Conservation (phyloP, 306 rosid species). For the Quillaja saponaria region DNA sequence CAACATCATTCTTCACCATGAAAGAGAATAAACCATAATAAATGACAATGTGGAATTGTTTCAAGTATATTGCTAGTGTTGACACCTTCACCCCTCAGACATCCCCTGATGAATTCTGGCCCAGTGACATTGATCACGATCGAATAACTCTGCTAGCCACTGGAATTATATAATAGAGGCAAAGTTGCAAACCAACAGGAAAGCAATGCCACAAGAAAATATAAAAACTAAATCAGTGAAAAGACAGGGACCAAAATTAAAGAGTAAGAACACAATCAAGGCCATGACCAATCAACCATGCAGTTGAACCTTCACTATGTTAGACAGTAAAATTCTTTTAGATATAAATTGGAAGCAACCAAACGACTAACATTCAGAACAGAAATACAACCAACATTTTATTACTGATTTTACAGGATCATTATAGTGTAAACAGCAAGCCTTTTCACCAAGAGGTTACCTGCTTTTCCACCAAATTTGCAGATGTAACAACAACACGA, state of each 20-base stretch:
- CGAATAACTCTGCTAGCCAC: too few relatives aligned
- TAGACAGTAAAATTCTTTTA: conserved; percentile 9
- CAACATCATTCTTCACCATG: neutral
- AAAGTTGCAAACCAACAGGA: neutral
- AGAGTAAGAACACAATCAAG: neutral
- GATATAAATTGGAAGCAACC: conserved; percentile 17
- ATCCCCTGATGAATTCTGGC: too few relatives aligned
- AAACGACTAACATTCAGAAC: conserved; percentile 22
- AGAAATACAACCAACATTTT: conserved; percentile 19
- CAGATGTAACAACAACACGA: conserved; percentile 77
- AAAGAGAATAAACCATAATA: neutral
- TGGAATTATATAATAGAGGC: too few relatives aligned
- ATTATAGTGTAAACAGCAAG: conserved; percentile 20
- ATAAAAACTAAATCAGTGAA: neutral
- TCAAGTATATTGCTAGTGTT: too few relatives aligned
- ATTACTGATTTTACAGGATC: conserved; percentile 18
- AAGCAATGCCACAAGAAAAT: neutral
- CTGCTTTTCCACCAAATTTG: conserved; percentile 82
- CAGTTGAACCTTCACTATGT: conserved; percentile 3
- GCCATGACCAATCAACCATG: conserved; percentile 19
- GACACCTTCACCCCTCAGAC: too few relatives aligned
- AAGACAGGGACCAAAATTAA: neutral
- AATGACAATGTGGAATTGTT: neutral
- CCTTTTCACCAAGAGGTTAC: conserved; percentile 41
- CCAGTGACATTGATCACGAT: too few relatives aligned